Conservation (phyloP, 2,329 filamentous ascomycete species). For the Drechslerella stenobrocha region DNA sequence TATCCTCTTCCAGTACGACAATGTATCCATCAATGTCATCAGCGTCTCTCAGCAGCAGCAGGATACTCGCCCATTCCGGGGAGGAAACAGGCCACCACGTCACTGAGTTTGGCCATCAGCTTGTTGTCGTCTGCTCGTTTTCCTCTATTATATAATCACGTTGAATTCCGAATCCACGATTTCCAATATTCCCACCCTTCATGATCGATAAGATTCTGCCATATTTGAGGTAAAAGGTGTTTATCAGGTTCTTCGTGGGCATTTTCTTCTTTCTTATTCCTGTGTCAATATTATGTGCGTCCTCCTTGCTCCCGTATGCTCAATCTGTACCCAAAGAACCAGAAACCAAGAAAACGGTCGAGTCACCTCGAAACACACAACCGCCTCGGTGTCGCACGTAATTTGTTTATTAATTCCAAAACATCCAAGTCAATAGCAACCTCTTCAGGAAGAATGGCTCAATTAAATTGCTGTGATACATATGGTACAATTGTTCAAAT, state of each 20-base stretch:
- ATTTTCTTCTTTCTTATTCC: slow-evolving; percentile 48
- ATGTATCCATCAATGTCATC: slow-evolving; percentile 94
- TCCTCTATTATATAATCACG: slow-evolving; percentile 25
- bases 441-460: neutral
- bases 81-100: slow-evolving; percentile 51
- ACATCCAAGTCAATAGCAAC: neutral
- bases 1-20: slow-evolving; percentile 74
- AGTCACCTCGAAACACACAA: slow-evolving; percentile 21
- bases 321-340: slow-evolving; percentile 43
- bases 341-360: slow-evolving; percentile 25
- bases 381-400: neutral
- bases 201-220: slow-evolving; percentile 36
- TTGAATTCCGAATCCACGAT: slow-evolving; percentile 40
- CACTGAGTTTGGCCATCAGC: slow-evolving; percentile 50
- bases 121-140: slow-evolving; percentile 51
- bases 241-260: slow-evolving; percentile 48
- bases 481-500: slow-evolving; percentile 35
- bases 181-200: slow-evolving; percentile 30
- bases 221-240: slow-evolving; percentile 45
- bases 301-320: slow-evolving; percentile 30
- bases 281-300: slow-evolving; percentile 45
- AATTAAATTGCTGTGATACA: slow-evolving; percentile 10
- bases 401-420: slow-evolving; percentile 6
- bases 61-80: slow-evolving; percentile 50
- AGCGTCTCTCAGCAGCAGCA: slow-evolving; percentile 82